These are phyloP conservation scores for Aspergillus sojae DNA, from an alignment of 2,329 filamentous ascomycete genomes.

Conservation along the genomic window DNA sequence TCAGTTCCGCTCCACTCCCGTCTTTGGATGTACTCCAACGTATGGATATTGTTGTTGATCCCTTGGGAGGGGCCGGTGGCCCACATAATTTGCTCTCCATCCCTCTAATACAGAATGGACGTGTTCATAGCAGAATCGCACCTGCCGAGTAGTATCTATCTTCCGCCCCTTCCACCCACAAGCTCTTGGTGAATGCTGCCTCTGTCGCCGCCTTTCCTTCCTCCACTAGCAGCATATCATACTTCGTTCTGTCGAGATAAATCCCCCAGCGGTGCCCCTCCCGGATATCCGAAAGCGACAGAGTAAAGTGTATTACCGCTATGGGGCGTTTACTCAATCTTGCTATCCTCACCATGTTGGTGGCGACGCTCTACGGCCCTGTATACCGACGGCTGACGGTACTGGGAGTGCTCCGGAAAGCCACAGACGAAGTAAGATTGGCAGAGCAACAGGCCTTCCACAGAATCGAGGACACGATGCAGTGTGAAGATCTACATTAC, in stretches of 20 bases:
- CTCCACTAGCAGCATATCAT: background rate
- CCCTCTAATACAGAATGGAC: background rate
- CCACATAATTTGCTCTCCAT: background rate
- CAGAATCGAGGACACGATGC: slow-evolving; percentile 54
- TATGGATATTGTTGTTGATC: background rate
- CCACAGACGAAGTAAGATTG: slow-evolving; percentile 25
- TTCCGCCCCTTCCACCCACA: background rate
- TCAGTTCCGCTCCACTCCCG: background rate
- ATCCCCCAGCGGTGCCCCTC: background rate
- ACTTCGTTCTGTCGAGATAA: background rate
- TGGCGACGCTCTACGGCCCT: slow-evolving; percentile 23
- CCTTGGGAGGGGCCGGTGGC: background rate
- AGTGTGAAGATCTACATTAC: slow-evolving; percentile 65
- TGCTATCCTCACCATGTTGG: slow-evolving; percentile 23
- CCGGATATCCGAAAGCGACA: background rate
- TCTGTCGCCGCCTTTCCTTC: background rate
- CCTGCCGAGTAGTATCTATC: background rate
- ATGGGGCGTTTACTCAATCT: slow-evolving; percentile 28
- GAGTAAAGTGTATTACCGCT: background rate
- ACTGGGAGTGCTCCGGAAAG: slow-evolving; percentile 27
- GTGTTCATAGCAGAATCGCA: background rate
- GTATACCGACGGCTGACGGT: slow-evolving; percentile 24
- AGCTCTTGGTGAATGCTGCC: background rate
- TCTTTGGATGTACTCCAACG: background rate
- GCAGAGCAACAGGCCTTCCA: slow-evolving; percentile 37